These are phyloP conservation scores for Dothidotthia symphoricarpi DNA, from an alignment of 2,329 filamentous ascomycete genomes.

Conservation along the genomic window DNA sequence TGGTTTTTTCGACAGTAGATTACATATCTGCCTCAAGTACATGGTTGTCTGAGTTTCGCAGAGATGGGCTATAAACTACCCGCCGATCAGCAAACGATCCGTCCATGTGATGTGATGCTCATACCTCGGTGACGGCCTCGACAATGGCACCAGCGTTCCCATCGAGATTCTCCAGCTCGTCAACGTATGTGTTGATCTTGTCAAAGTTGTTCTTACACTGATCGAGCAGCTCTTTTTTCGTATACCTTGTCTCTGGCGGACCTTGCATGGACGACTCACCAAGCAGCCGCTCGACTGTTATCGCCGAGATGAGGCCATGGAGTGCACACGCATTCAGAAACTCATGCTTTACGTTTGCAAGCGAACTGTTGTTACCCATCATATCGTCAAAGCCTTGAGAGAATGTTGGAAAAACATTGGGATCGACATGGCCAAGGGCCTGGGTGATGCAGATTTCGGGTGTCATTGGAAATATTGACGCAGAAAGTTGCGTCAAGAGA, in stretches of 20 bases:
- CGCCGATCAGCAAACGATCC: conserved; percentile 4
- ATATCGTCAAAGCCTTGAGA: conserved; percentile 62
- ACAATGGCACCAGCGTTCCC: conserved; percentile 87
- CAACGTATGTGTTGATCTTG: conserved; percentile 71
- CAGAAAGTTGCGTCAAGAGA: conserved; percentile 58
- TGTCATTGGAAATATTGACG: conserved; percentile 59
- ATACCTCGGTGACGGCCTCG: conserved; percentile 58
- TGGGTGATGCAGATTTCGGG: conserved; percentile 65
- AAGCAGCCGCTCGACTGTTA: conserved; percentile 74
- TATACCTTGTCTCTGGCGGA: conserved; percentile 70
- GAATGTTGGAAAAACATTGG: conserved; percentile 62
- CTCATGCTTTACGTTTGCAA: conserved; percentile 70
- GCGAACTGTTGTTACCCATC: conserved; percentile 54
- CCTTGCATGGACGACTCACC: conserved; percentile 82
- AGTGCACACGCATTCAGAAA: conserved; percentile 90
- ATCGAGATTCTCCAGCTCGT: conserved; percentile 83
- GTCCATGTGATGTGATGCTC: neutral
- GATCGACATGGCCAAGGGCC: conserved; percentile 62
- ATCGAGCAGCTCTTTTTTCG: conserved; percentile 73
- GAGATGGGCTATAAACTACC: conserved; percentile 64
- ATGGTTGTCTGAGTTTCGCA: conserved; percentile 75
- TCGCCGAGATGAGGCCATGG: conserved; percentile 77
- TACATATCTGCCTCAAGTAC: conserved; percentile 73
- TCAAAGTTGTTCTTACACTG: conserved; percentile 77
- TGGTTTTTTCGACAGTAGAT: conserved; percentile 69